Conservation (phyloP, 257 asterid genomes). For the Solanum pinnatisectum region DNA sequence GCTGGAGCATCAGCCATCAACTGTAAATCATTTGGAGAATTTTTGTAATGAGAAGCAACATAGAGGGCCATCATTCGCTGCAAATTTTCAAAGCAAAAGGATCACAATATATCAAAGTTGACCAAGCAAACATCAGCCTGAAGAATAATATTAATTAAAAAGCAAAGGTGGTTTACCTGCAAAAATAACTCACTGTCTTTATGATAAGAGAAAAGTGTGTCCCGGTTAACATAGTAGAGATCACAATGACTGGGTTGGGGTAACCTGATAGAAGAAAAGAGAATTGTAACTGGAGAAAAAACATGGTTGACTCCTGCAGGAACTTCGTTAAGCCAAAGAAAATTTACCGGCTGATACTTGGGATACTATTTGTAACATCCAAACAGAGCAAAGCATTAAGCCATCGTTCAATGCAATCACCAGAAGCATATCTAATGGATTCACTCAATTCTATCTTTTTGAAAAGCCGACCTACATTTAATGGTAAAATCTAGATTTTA, state of each 20-base stretch:
- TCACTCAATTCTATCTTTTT: constrained; percentile 80
- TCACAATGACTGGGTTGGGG: constrained; percentile 79
- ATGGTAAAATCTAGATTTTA: background rate
- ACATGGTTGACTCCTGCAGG: background rate
- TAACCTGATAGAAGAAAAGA: constrained; percentile 31
- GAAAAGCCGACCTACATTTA: constrained; percentile 66
- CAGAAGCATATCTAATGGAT: constrained; percentile 96
- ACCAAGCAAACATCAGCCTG: background rate
- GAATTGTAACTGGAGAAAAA: background rate
- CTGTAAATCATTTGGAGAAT: constrained; percentile 90
- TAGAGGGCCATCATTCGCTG: constrained; percentile 98
- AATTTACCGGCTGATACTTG: constrained; percentile 57
- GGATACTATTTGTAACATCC: constrained; percentile 66
- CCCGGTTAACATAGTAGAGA: constrained; percentile 89
- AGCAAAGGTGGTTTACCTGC: constrained; percentile 39
- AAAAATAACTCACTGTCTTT: constrained; percentile 80
- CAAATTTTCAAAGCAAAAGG: constrained; percentile 1
- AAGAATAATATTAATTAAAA: background rate
- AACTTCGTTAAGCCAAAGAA: background rate
- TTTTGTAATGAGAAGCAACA: constrained; percentile 97
- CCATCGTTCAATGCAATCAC: constrained; percentile 92
- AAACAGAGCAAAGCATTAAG: constrained; percentile 75
- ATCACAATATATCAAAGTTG: background rate
- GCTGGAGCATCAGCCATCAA: constrained; percentile 99
- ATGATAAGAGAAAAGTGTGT: constrained; percentile 87